Percentiles rank a stretch among this genome's conserved stretches.
Conservation (phyloP, 805 yeast genomes). For the Suhomyces canberraensis region DNA sequence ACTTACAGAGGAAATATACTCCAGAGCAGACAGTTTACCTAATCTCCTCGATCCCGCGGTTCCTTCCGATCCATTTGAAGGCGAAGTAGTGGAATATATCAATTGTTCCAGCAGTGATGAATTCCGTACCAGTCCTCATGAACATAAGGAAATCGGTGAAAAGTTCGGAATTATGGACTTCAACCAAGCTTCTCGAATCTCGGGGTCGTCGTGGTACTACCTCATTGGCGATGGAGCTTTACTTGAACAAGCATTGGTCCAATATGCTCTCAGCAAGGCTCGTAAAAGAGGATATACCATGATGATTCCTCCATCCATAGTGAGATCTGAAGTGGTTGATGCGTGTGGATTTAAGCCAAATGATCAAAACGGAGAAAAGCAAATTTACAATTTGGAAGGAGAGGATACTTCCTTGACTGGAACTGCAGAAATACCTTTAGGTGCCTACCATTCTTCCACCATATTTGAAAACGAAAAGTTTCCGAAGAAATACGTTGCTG, state of each 20-base stretch:
- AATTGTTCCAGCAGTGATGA: slow-evolving; percentile 41
- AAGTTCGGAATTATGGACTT: slow-evolving; percentile 68
- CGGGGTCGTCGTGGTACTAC: slow-evolving; percentile 90
- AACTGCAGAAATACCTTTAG: slow-evolving; percentile 93
- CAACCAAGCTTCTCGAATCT: slow-evolving; percentile 63
- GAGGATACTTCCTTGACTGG: slow-evolving; percentile 73
- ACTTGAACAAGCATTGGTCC: slow-evolving; percentile 85
- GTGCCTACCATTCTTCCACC: slow-evolving; percentile 65
- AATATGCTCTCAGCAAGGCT: slow-evolving; percentile 70
- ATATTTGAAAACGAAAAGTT: slow-evolving; percentile 36
- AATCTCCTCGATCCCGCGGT: slow-evolving; percentile 55
- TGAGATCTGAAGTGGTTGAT: slow-evolving; percentile 66
- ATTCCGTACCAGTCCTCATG: slow-evolving; percentile 23
- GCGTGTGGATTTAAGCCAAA: slow-evolving; percentile 97
- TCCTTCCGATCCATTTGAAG: slow-evolving; percentile 34
- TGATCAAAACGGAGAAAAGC: slow-evolving; percentile 82
- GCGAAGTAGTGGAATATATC: slow-evolving; percentile 48
- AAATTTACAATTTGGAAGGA: slow-evolving; percentile 64
- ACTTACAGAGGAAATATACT: slow-evolving; percentile 35
- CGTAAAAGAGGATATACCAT: slow-evolving; percentile 62
- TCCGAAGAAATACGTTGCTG: slow-evolving; percentile 69
- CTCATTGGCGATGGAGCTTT: slow-evolving; percentile 80
- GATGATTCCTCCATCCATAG: slow-evolving; percentile 83
- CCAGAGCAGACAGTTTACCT: slow-evolving; percentile 54
- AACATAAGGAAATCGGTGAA: slow-evolving; percentile 73